Evolutionary conservation across 2,329 filamentous ascomycete species (phyloP).

Genomic region (Penicillium sp.): DNA sequence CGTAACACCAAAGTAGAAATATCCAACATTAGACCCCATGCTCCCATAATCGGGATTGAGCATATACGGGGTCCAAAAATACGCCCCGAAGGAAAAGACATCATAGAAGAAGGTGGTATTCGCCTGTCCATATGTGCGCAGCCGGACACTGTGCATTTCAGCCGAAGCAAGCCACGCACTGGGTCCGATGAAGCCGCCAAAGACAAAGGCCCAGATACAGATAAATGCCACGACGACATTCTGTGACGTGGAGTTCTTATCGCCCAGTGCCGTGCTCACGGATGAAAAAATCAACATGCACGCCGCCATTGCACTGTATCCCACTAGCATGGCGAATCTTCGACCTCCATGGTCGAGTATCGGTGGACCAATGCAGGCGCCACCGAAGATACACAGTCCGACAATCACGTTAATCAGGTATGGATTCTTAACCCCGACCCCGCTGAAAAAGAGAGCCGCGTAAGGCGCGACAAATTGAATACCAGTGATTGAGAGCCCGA

Average conservation of each 20-base stretch:
- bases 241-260: constrained; percentile 1
- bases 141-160: constrained; percentile 23
- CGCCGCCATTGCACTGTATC: constrained; percentile 16
- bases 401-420: constrained; percentile 18
- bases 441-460: constrained; percentile 14
- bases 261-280: constrained; percentile 14
- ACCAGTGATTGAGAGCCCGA: constrained; percentile 20
- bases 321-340: constrained; percentile 15
- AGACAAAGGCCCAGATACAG: constrained; percentile 24
- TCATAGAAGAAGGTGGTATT: constrained; percentile 19
- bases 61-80: constrained; percentile 24
- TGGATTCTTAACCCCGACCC: constrained; percentile 17
- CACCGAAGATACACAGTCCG: constrained; percentile 13
- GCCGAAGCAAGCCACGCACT: constrained; percentile 16
- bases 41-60: constrained; percentile 17
- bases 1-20: constrained; percentile 19
- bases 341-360: constrained; percentile 21
- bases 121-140: constrained; percentile 24
- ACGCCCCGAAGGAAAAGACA: constrained; percentile 18
- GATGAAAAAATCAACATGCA: constrained; percentile 22
- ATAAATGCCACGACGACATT: constrained; percentile 20
- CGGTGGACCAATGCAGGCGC: constrained; percentile 11
- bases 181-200: constrained; percentile 20
- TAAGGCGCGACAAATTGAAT: constrained; percentile 18
- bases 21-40: constrained; percentile 21